phyloP scores from a whole-genome alignment of 225 moss, liverwort and hornwort species.

The Climacium dendroides region DNA sequence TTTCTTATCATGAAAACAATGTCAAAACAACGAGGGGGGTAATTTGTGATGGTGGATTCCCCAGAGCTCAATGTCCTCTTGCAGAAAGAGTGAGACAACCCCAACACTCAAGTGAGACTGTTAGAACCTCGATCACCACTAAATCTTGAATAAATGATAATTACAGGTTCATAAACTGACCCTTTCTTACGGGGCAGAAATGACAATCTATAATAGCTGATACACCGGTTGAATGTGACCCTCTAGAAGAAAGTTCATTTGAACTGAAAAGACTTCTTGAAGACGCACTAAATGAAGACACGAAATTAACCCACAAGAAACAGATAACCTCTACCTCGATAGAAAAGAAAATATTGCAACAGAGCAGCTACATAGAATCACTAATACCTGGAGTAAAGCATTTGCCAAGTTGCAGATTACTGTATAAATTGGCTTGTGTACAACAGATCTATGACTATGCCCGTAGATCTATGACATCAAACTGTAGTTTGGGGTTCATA shows the following conservation, averaged over 20 bases:
- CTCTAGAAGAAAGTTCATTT: background rate
- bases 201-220: background rate
- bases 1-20: background rate
- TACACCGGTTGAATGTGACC: background rate
- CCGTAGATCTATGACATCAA: slow-evolving; percentile 92
- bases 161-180: slow-evolving; percentile 9
- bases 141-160: slow-evolving; percentile 19
- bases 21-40: background rate
- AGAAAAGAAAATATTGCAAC: slow-evolving; percentile 12
- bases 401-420: slow-evolving; percentile 15
- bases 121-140: background rate
- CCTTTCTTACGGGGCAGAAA: slow-evolving; percentile 16
- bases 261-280: slow-evolving; percentile 7
- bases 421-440: slow-evolving; percentile 19
- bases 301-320: background rate
- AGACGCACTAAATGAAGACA: slow-evolving; percentile 9
- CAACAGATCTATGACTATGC: slow-evolving; percentile 6
- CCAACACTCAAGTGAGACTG: background rate
- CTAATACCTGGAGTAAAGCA: slow-evolving; percentile 1
- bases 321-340: slow-evolving; percentile 16
- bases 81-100: background rate
- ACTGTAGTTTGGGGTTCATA: slow-evolving; percentile 77
- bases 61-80: background rate
- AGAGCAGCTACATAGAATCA: slow-evolving; percentile 13
- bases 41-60: background rate